Conservation (phyloP, 345 rosid species). For the Sonneratia caseolaris region DNA sequence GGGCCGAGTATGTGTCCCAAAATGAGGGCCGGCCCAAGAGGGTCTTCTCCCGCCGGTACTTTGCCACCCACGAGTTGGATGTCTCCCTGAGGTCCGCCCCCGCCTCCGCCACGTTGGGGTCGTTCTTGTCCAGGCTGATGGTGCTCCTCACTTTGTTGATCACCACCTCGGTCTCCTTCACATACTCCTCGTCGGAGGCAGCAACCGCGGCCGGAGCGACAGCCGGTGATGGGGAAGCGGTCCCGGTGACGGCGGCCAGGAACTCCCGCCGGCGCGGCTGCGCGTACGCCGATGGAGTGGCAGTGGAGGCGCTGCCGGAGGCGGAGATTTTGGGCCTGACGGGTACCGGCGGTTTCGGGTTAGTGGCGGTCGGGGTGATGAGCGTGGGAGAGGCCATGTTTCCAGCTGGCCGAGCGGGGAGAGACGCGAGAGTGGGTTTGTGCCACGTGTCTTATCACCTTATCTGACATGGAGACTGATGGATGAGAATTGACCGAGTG, state of each 20-base stretch:
- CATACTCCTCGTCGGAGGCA: slow-evolving; percentile 58
- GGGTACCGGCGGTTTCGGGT: slow-evolving; percentile 18
- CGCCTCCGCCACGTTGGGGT: slow-evolving; percentile 67
- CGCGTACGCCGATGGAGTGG: slow-evolving; percentile 2
- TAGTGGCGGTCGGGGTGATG: slow-evolving; percentile 39
- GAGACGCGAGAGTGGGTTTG: slow-evolving; percentile 16
- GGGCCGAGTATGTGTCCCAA: slow-evolving; percentile 77
- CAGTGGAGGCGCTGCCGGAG: slow-evolving; percentile 9
- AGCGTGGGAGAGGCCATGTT: slow-evolving; percentile 69
- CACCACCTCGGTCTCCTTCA: slow-evolving; percentile 66
- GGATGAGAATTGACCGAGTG: slow-evolving; percentile 21
- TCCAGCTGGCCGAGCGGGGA: slow-evolving; percentile 13
- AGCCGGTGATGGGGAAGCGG: slow-evolving; percentile 14
- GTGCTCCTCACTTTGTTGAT: slow-evolving; percentile 66
- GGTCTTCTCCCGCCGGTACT: slow-evolving; percentile 86
- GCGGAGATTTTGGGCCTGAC: slow-evolving; percentile 18
- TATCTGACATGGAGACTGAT: slow-evolving; percentile 35
- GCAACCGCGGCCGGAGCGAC: slow-evolving; percentile 41
- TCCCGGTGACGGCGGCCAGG: slow-evolving; percentile 18
- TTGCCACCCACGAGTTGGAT: slow-evolving; percentile 88
- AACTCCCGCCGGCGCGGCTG: slow-evolving; percentile 48
- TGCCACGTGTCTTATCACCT: slow-evolving; percentile 95
- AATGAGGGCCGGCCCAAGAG: slow-evolving; percentile 69
- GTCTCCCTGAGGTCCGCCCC: slow-evolving; percentile 70
- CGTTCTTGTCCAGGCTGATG: slow-evolving; percentile 58